These are phyloP conservation scores for Crotalaria pallida DNA, from an alignment of 306 rosid species.

Conservation along the genomic window DNA sequence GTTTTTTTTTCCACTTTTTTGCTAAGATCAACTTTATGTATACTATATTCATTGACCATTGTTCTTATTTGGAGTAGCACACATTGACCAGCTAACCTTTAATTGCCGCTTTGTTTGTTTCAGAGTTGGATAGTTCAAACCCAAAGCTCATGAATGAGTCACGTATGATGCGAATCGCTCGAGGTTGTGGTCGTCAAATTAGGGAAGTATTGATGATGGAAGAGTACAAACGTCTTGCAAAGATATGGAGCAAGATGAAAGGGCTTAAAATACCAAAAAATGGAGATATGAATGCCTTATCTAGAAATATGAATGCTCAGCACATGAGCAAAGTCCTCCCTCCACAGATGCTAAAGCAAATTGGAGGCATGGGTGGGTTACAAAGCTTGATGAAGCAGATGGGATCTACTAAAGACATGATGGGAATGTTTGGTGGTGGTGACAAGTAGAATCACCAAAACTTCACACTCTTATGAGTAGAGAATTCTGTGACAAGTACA, in stretches of 20 bases:
- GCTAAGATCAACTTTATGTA: not conserved
- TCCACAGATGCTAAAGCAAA: constrained; percentile 82
- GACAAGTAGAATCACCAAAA: constrained; percentile 33
- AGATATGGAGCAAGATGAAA: constrained; percentile 76
- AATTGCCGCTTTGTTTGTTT: constrained; percentile 9
- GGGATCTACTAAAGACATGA: constrained; percentile 77
- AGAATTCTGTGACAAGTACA: not conserved
- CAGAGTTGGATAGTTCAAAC: constrained; percentile 85
- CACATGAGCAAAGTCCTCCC: constrained; percentile 85
- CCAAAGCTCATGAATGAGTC: constrained; percentile 78
- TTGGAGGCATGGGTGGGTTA: constrained; percentile 80
- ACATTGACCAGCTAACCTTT: constrained; percentile 12
- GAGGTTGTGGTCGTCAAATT: constrained; percentile 68
- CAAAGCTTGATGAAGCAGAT: constrained; percentile 89
- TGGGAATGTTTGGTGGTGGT: constrained; percentile 82
- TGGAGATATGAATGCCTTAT: constrained; percentile 64
- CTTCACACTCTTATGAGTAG: not conserved
- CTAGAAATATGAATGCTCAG: constrained; percentile 79
- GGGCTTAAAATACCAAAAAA: constrained; percentile 81
- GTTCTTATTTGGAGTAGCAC: not conserved
- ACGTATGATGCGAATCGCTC: constrained; percentile 71
- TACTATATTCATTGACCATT: constrained; percentile 2
- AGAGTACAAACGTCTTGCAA: constrained; percentile 79
- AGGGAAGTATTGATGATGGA: constrained; percentile 80
- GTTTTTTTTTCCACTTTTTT: not conserved